These are phyloP conservation scores for Paraglomus occultum DNA, from an alignment of 192 early-diverging fungal genomes.

Conservation along the genomic window DNA sequence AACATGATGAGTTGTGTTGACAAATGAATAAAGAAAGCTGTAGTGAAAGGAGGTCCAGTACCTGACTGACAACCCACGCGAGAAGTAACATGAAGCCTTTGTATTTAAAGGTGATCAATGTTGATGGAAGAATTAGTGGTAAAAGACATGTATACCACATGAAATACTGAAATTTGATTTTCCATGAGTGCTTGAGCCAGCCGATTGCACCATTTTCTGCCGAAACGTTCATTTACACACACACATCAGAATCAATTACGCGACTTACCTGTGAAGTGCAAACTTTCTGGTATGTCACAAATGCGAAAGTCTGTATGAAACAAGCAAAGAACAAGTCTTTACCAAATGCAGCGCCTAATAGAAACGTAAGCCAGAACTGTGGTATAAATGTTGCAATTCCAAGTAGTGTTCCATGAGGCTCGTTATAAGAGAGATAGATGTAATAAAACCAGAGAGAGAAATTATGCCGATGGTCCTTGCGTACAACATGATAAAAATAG, in stretches of 20 bases:
- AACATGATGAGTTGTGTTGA: too few species aligned
- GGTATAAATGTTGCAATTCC: constrained; percentile 82
- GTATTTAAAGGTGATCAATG: constrained; percentile 43
- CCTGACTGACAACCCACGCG: constrained; percentile 73
- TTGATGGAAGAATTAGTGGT: constrained; percentile 79
- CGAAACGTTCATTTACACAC: not conserved
- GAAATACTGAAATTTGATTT: constrained; percentile 71
- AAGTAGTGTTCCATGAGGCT: constrained; percentile 47
- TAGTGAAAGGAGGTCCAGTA: constrained; percentile 13
- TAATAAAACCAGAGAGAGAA: constrained; percentile 97
- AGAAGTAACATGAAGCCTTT: constrained; percentile 54
- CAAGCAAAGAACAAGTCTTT: constrained; percentile 84
- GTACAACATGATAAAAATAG: constrained; percentile 90
- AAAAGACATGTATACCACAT: constrained; percentile 98
- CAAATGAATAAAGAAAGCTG: not conserved
- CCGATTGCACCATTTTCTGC: constrained; percentile 12
- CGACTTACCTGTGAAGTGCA: constrained; percentile 83
- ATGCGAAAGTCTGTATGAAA: constrained; percentile 94
- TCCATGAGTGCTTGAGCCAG: not conserved
- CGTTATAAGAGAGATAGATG: constrained; percentile 77
- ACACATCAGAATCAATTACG: constrained; percentile 4
- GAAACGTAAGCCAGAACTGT: constrained; percentile 66
- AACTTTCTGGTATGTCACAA: constrained; percentile 97
- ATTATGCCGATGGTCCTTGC: constrained; percentile 99
- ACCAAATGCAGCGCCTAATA: constrained; percentile 68